phyloP scores from a whole-genome alignment of 2,329 filamentous ascomycete genomes.

The Alternaria sp. region DNA sequence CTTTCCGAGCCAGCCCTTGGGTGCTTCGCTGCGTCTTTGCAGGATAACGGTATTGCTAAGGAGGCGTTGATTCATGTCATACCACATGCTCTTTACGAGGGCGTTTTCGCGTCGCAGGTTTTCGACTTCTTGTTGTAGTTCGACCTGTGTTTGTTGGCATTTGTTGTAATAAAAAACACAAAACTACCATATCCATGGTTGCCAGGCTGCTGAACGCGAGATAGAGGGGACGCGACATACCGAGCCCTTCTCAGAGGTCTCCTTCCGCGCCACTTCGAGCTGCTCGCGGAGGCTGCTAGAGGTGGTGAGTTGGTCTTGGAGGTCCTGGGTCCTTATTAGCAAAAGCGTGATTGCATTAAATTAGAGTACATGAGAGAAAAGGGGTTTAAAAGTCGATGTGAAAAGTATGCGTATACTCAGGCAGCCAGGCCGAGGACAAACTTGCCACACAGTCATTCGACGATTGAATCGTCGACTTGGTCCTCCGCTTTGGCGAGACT shows the following conservation, averaged over 20 bases:
- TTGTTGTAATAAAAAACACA: neutral
- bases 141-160: conserved; percentile 27
- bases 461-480: conserved; percentile 16
- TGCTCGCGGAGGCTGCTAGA: conserved; percentile 39
- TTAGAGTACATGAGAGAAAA: neutral
- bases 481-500: conserved; percentile 32
- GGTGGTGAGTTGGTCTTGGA: conserved; percentile 38
- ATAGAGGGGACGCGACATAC: conserved; percentile 29
- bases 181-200: conserved; percentile 5
- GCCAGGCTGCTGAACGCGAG: neutral
- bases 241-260: conserved; percentile 48
- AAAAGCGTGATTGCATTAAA: neutral
- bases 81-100: conserved; percentile 85
- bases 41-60: conserved; percentile 85
- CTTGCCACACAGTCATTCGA: conserved; percentile 39
- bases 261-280: conserved; percentile 46
- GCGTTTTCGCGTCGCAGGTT: conserved; percentile 80
- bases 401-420: conserved; percentile 42
- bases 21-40: conserved; percentile 75
- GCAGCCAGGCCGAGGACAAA: conserved; percentile 40
- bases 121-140: conserved; percentile 61
- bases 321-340: conserved; percentile 39
- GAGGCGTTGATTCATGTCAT: conserved; percentile 78
- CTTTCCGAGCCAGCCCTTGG: conserved; percentile 84
- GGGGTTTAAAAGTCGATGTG: conserved; percentile 11